Evolutionary conservation across 2,329 filamentous ascomycete species (phyloP).

Genomic region (Colletotrichum salicis): DNA sequence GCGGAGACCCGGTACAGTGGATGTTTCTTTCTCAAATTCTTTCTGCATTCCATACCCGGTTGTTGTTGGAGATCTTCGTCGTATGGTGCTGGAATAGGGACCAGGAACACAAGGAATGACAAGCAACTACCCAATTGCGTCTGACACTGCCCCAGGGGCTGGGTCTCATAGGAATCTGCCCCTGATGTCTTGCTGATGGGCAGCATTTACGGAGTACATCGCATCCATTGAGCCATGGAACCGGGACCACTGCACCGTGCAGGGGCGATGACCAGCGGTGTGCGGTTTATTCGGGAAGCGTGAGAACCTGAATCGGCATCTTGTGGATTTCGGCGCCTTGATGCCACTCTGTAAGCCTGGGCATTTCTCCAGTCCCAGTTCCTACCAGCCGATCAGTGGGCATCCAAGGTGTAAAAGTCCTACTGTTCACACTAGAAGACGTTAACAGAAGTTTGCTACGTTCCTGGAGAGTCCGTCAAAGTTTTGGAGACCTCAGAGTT

Average conservation of each 20-base stretch:
- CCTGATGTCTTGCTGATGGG: neutral
- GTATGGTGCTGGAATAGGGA: neutral
- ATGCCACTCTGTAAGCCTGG: neutral
- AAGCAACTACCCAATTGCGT: neutral
- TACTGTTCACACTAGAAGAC: neutral
- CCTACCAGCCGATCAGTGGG: slow-evolving; percentile 8
- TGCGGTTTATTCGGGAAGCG: neutral
- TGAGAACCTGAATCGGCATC: no score
- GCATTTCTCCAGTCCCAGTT: neutral
- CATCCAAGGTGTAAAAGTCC: neutral
- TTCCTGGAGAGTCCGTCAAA: slow-evolving; percentile 8
- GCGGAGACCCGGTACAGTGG: neutral
- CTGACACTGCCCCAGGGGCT: neutral
- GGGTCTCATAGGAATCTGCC: neutral
- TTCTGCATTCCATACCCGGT: neutral
- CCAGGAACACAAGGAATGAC: neutral
- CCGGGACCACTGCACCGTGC: slow-evolving; percentile 1
- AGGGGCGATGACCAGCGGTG: slow-evolving; percentile 11
- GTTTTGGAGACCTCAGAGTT: neutral
- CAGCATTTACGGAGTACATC: neutral
- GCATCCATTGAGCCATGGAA: neutral
- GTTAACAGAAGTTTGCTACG: neutral
- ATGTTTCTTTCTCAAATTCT: neutral
- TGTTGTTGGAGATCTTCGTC: neutral
- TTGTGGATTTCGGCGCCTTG: neutral